A percentile compares a stretch with the other conserved stretches of the same genome.
Conservation (phyloP, 257 asterid genomes). For the Jasminum sambac region DNA sequence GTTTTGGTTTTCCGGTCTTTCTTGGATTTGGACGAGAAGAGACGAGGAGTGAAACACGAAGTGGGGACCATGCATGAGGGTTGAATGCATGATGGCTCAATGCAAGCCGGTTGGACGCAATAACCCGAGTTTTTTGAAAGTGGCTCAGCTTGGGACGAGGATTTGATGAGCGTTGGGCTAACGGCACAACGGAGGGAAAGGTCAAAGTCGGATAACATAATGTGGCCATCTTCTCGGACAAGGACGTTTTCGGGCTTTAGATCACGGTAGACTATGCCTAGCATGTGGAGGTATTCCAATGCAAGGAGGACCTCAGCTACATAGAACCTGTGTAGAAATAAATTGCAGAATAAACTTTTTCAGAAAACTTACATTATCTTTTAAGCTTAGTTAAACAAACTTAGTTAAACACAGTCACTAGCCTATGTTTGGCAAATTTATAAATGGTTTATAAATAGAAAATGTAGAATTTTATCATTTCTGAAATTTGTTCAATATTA, state of each 20-base stretch:
- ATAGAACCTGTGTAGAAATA: constrained; percentile 50
- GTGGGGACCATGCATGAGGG: constrained; percentile 62
- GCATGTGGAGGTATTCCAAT: constrained; percentile 73
- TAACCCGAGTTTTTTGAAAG: constrained; percentile 37
- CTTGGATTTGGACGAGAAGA: constrained; percentile 61
- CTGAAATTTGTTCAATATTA: background rate
- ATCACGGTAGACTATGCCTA: constrained; percentile 70
- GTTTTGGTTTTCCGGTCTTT: constrained; percentile 58
- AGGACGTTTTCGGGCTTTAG: constrained; percentile 73
- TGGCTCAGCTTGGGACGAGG: constrained; percentile 47
- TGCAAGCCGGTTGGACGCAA: constrained; percentile 59
- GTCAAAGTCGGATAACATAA: constrained; percentile 68
- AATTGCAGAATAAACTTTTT: background rate
- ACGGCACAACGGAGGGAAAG: constrained; percentile 72
- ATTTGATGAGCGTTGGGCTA: constrained; percentile 65
- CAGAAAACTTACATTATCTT: too few species aligned
- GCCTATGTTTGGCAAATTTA: too few species aligned
- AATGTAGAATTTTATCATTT: background rate
- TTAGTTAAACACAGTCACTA: too few species aligned
- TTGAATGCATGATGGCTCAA: constrained; percentile 52
- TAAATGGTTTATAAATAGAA: too few species aligned
- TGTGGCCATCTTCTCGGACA: constrained; percentile 71
- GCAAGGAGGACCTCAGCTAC: constrained; percentile 73
- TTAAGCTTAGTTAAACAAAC: too few species aligned
- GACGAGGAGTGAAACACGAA: constrained; percentile 62